These are phyloP conservation scores for Silene coronaria DNA, from an alignment of 179 eudicot genomes.

Conservation along the genomic window DNA sequence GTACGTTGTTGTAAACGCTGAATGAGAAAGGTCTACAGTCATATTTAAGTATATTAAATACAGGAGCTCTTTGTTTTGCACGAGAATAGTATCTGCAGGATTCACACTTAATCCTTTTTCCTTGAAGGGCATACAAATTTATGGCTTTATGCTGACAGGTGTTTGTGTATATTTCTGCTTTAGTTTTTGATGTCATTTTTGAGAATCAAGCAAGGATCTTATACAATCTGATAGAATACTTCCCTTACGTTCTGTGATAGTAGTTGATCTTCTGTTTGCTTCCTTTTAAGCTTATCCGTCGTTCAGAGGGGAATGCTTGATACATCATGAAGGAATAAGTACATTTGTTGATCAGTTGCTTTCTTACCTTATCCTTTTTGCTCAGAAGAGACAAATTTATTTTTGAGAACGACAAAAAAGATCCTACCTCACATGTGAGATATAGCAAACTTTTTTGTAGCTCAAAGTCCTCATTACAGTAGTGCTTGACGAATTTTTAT, in stretches of 20 bases:
- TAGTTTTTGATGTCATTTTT: background rate
- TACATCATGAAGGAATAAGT: background rate
- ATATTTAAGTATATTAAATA: background rate
- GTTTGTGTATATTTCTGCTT: background rate
- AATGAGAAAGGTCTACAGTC: background rate
- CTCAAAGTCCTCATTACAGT: background rate
- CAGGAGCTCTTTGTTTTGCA: background rate
- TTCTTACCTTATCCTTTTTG: background rate
- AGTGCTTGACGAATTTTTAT: background rate
- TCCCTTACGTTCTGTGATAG: background rate
- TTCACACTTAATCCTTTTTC: background rate
- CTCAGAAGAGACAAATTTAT: background rate
- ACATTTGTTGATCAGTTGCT: slow-evolving; percentile 1
- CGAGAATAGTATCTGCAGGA: background rate
- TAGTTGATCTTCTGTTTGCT: background rate
- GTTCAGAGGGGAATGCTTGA: slow-evolving; percentile 6
- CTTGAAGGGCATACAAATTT: background rate
- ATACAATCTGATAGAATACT: background rate
- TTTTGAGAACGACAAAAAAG: background rate
- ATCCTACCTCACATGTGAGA: background rate
- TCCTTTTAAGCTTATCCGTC: background rate
- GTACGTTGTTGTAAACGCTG: background rate
- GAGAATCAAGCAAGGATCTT: background rate
- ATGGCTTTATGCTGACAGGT: slow-evolving; percentile 2
- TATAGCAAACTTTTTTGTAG: background rate